Percentiles rank a stretch among this genome's conserved stretches.
These are phyloP conservation scores for Colletotrichum sp. DNA, from an alignment of 2,329 filamentous ascomycete species.

Conservation along the genomic window DNA sequence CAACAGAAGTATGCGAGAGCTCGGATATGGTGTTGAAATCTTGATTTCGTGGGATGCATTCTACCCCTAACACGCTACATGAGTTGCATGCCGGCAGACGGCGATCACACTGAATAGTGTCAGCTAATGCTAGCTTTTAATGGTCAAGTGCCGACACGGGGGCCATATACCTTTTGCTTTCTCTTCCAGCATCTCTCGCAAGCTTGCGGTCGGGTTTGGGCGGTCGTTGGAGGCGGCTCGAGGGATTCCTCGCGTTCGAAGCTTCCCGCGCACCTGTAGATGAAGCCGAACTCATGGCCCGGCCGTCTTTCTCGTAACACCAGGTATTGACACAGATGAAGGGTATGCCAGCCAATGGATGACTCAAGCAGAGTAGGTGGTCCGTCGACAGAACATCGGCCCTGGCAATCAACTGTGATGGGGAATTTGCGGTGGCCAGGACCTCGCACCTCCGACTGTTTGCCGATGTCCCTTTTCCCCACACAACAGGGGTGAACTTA, in stretches of 20 bases:
- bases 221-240: neutral
- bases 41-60: neutral
- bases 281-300: neutral
- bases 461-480: neutral
- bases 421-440: neutral
- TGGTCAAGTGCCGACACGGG: neutral
- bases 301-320: neutral
- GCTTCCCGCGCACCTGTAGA: neutral
- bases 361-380: neutral
- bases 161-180: slow-evolving; percentile 6
- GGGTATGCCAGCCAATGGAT: neutral
- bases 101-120: neutral
- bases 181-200: slow-evolving; percentile 15
- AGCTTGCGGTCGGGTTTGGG: neutral
- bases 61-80: neutral
- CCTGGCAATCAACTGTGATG: neutral
- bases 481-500: neutral
- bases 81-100: slow-evolving; percentile 1
- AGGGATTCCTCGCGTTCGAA: neutral
- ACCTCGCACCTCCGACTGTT: neutral
- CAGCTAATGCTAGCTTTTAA: neutral
- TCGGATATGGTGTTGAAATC: neutral
- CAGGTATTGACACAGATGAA: neutral
- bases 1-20: slow-evolving; percentile 5
- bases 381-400: neutral